Evolutionary conservation across 305 asterid genomes (phyloP).

Genomic region (Lippia alba): DNA sequence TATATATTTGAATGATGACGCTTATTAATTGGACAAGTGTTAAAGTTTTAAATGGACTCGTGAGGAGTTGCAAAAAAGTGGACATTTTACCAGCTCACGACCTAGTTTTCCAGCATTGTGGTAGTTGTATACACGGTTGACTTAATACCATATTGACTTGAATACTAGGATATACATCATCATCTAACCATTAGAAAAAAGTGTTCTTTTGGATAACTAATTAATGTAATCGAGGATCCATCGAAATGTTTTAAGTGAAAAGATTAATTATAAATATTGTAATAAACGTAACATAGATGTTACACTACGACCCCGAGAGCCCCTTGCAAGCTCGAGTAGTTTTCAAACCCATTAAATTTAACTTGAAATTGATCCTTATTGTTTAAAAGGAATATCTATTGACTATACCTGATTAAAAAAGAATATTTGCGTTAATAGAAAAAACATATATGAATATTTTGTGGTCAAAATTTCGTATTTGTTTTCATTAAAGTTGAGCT

Average conservation of each 20-base stretch:
- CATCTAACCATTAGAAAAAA: too few species aligned
- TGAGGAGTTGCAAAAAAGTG: conserved; percentile 45
- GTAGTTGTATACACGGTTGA: conserved; percentile 35
- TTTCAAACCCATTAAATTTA: too few species aligned
- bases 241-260: background rate
- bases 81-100: conserved; percentile 49
- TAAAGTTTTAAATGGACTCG: conserved; percentile 42
- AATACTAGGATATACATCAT: background rate
- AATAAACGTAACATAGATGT: too few species aligned
- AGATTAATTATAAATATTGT: too few species aligned
- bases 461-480: background rate
- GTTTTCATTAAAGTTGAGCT: background rate
- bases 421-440: background rate
- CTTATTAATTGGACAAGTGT: conserved; percentile 31
- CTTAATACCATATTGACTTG: conserved; percentile 32
- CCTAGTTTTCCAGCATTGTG: conserved; percentile 51
- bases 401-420: too few species aligned
- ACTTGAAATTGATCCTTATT: too few species aligned
- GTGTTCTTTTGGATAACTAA: conserved; percentile 19
- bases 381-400: too few species aligned
- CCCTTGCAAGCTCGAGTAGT: too few species aligned
- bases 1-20: conserved; percentile 20
- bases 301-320: too few species aligned
- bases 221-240: background rate
- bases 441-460: background rate